Percentiles rank a stretch among this genome's conserved stretches.
Evolutionary conservation across 441 rosid species (phyloP).

Genomic region (Isatis lusitanica): DNA sequence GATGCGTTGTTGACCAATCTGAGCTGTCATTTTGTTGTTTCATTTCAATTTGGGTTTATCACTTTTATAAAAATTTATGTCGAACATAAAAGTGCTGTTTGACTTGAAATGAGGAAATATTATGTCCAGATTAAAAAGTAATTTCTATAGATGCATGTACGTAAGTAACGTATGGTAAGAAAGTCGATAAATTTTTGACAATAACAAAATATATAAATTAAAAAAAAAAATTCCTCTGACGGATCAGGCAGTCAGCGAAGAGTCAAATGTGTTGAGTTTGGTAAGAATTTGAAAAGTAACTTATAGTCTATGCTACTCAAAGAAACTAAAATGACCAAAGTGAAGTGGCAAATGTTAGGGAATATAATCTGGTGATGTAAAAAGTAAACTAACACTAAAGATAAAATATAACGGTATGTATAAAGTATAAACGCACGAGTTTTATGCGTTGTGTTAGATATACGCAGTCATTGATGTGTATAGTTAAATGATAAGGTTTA

Average conservation of each 20-base stretch:
- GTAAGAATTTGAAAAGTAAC: background rate
- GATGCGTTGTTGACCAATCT: no score
- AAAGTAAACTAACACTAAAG: no score
- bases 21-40: no score
- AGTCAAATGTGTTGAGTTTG: background rate
- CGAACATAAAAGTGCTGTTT: background rate
- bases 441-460: background rate
- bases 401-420: no score
- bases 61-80: no score
- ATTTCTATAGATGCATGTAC: background rate
- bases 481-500: background rate
- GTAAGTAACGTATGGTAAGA: background rate
- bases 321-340: background rate
- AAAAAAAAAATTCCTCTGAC: background rate
- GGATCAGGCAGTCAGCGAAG: background rate
- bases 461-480: background rate
- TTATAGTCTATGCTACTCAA: background rate
- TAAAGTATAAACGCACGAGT: no score
- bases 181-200: background rate
- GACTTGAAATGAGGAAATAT: background rate
- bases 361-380: no score
- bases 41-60: no score
- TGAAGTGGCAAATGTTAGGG: background rate
- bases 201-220: background rate
- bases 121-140: background rate